Conservation (phyloP, 352 stramenopile genomes). For the Phytophthora idaei region DNA sequence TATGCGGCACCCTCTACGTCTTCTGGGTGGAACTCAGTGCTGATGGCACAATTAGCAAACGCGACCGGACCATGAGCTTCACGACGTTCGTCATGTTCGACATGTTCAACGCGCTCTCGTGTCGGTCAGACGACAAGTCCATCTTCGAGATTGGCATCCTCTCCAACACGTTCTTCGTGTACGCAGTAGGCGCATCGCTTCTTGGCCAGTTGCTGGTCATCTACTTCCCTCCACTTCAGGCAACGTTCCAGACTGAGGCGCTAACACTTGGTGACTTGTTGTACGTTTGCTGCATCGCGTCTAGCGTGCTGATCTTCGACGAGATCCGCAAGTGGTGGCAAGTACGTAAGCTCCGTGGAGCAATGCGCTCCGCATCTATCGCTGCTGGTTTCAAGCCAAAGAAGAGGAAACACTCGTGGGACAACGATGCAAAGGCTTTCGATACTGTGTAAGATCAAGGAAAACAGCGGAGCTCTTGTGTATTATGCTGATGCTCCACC, state of each 20-base stretch:
- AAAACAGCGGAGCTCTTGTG: slow-evolving; percentile 15
- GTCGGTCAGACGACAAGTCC: slow-evolving; percentile 94
- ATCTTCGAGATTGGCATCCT: slow-evolving; percentile 92
- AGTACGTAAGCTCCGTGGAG: slow-evolving; percentile 40
- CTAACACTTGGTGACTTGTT: slow-evolving; percentile 92
- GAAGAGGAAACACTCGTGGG: slow-evolving; percentile 78
- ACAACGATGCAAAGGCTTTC: slow-evolving; percentile 61
- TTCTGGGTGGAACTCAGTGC: slow-evolving; percentile 86
- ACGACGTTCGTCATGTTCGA: slow-evolving; percentile 99
- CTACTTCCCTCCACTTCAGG: slow-evolving; percentile 96
- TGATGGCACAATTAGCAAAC: slow-evolving; percentile 91
- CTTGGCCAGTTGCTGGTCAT: slow-evolving; percentile 96
- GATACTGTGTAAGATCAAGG: slow-evolving; percentile 57
- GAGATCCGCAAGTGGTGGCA: slow-evolving; percentile 92
- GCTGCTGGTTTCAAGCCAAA: slow-evolving; percentile 45
- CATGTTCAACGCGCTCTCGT: slow-evolving; percentile 98
- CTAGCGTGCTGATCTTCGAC: slow-evolving; percentile 93
- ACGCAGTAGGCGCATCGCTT: slow-evolving; percentile 92
- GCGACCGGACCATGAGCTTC: slow-evolving; percentile 98
- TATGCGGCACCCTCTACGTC: slow-evolving; percentile 80
- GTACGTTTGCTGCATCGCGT: slow-evolving; percentile 93
- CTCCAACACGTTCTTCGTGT: slow-evolving; percentile 95
- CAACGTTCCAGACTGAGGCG: slow-evolving; percentile 97
- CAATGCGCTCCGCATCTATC: slow-evolving; percentile 41
- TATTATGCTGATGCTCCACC: slow-evolving; percentile 28